Conservation (phyloP, 1,284 basidiomycete genomes). For the Quambalaria eucalypti region DNA sequence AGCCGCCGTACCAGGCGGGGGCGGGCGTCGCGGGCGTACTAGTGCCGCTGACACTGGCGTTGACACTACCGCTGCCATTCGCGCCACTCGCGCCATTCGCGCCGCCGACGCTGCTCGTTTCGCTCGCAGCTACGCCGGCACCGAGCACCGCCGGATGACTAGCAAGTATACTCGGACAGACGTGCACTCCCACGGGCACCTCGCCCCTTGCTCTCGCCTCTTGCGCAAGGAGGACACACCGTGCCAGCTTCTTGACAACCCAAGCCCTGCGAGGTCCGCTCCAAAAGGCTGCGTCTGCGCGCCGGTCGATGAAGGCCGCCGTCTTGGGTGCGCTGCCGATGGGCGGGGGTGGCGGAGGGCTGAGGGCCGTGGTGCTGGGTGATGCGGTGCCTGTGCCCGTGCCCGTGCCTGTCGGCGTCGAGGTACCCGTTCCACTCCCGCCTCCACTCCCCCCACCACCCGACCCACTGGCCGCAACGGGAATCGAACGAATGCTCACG, state of each 20-base stretch:
- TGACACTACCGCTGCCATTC: not conserved
- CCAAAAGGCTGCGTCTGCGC: slow-evolving; percentile 18
- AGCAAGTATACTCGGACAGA: slow-evolving; percentile 3
- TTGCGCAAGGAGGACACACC: slow-evolving; percentile 19
- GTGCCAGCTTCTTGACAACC: slow-evolving; percentile 4
- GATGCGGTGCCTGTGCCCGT: slow-evolving; percentile 1
- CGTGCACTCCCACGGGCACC: slow-evolving; percentile 17
- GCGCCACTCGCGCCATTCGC: not conserved
- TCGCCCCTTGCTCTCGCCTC: slow-evolving; percentile 7
- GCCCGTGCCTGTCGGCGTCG: not conserved
- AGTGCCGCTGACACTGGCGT: slow-evolving; percentile 10
- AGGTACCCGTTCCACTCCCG: too few species aligned
- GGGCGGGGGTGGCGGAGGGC: not conserved
- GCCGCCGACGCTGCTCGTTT: not conserved
- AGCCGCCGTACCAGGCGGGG: not conserved
- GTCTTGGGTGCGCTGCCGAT: not conserved
- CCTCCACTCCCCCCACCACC: not conserved
- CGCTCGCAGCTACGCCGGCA: too few species aligned
- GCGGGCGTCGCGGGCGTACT: not conserved
- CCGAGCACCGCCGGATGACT: too few species aligned
- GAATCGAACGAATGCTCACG: slow-evolving; percentile 14
- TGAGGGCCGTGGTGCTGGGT: not conserved
- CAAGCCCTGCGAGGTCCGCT: not conserved
- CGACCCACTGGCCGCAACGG: not conserved
- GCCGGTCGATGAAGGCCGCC: slow-evolving; percentile 21